Evolutionary conservation across 495 filamentous ascomycete species (phyloP), one percentile per base, ranked within the genome.

Genomic region (Geopyxis carbonaria): DNA sequence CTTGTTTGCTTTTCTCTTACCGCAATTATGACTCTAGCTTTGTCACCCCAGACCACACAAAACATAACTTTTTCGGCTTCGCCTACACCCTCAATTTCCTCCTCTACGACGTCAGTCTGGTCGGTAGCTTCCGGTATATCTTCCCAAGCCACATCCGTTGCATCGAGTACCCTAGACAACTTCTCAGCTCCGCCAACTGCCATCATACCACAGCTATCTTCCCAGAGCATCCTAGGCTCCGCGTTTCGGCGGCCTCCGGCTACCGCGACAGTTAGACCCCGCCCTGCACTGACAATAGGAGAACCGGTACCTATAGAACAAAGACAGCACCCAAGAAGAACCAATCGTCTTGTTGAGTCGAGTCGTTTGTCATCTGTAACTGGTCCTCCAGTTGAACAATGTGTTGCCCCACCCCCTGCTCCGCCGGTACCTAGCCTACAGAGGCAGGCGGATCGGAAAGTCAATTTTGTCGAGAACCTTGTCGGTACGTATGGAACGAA

Each of bases 381-480:
- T 59, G 53, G 31, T 52, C 60, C 22, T 60, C 59, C 39, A 65
- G 66, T 20, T 66, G 74, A 47, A 39, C 72, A 73, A 45, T 73
- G 75, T 49, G 85, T 86, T 46, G 84, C 89, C 20, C 66, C 76
- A 42, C 72, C 94, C 48, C 84, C 86, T 46, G 84, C 89, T 21
- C 66, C 76, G 42, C 72, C 94, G 37, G 68, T 85, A 31, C 79
- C 52, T 23, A 45, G 40, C 8, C 37, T 56, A n/a, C 51, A 55
- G 28, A 40, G 89, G 42, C 89, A 97, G 64, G 75, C 75, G 51
- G 89, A 94, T 57, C 77, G 89, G 45, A 95, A 93, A 64, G 71
- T 80, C 55, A 85, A 77, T 58, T 97, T 95, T 57, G 89, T 97
- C 63, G 87, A 94, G 59, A 84, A 74, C 64, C 82, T 97, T 57